Conservation (phyloP, 2,329 filamentous ascomycete genomes). For the Neopestalotiopsis sp. region DNA sequence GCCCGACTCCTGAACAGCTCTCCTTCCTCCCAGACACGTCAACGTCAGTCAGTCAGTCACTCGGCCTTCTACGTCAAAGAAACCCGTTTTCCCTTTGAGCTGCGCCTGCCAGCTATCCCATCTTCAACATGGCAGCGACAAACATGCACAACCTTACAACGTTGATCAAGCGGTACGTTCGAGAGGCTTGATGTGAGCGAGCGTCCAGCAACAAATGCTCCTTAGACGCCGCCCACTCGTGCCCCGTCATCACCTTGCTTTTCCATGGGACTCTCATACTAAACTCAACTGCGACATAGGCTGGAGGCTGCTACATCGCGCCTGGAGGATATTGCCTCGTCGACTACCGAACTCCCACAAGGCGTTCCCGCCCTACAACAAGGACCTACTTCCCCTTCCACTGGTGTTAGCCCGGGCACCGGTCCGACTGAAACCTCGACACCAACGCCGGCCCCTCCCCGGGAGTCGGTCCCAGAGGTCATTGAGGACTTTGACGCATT, state of each 20-base stretch:
- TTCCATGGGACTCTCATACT: constrained; percentile 21
- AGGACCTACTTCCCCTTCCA: constrained; percentile 43
- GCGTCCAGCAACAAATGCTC: background rate
- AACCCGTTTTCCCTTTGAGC: background rate
- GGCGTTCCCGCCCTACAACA: constrained; percentile 52
- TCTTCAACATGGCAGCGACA: constrained; percentile 67
- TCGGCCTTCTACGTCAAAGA: background rate
- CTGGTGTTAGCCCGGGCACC: constrained; percentile 43
- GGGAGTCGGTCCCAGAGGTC: constrained; percentile 72
- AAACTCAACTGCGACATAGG: constrained; percentile 63
- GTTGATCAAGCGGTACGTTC: constrained; percentile 90
- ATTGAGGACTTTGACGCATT: constrained; percentile 88
- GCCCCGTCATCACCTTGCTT: constrained; percentile 25
- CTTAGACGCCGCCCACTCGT: constrained; percentile 16
- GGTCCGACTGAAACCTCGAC: constrained; percentile 42
- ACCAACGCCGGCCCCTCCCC: constrained; percentile 34
- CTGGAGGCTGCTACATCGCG: constrained; percentile 96
- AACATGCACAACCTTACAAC: constrained; percentile 98
- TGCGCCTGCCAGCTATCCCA: constrained; percentile 21
- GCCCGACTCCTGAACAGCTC: constrained; percentile 7
- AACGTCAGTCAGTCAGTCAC: background rate
- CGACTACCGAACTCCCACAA: constrained; percentile 66
- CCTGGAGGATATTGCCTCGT: constrained; percentile 92
- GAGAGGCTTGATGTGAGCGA: constrained; percentile 7
- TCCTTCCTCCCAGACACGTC: constrained; percentile 4